Evolutionary conservation across 2,329 filamentous ascomycete species (phyloP).

Genomic region (Exophiala lecanii-corni): DNA sequence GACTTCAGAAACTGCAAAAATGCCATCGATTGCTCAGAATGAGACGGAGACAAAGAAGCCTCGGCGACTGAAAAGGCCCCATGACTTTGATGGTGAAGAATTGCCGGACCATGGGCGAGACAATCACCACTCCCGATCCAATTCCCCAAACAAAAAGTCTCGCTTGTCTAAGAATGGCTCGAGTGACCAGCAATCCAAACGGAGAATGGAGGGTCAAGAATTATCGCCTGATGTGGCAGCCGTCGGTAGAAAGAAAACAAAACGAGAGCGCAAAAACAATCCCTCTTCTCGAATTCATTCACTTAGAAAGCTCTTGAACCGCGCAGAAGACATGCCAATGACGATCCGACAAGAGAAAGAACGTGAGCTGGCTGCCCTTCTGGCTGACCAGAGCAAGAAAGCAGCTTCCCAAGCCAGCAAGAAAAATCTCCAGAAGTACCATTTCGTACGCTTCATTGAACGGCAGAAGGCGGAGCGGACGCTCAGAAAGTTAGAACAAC

Average conservation of each 20-base stretch:
- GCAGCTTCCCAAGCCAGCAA: slow-evolving; percentile 46
- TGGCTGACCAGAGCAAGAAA: slow-evolving; percentile 51
- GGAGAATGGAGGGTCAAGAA: no score
- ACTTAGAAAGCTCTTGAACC: slow-evolving; percentile 22
- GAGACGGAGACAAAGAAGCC: no score
- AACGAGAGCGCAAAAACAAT: slow-evolving; percentile 22
- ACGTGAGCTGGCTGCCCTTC: slow-evolving; percentile 52
- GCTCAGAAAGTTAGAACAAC: slow-evolving; percentile 34
- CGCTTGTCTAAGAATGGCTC: no score
- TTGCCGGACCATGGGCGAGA: no score
- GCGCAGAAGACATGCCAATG: slow-evolving; percentile 47
- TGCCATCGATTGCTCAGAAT: no score
- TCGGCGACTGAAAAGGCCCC: no score
- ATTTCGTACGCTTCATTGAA: slow-evolving; percentile 62
- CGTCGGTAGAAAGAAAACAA: slow-evolving; percentile 12
- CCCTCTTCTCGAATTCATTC: slow-evolving; percentile 26
- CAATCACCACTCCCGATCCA: no score
- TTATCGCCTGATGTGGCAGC: neutral
- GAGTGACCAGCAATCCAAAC: no score
- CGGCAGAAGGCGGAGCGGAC: slow-evolving; percentile 45
- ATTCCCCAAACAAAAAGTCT: no score
- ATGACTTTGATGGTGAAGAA: no score
- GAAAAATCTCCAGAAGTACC: slow-evolving; percentile 58
- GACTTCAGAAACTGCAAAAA: no score
- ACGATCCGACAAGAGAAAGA: slow-evolving; percentile 56